Evolutionary conservation across 116 monocot genomes (phyloP).

Genomic region (Posidonia oceanica): DNA sequence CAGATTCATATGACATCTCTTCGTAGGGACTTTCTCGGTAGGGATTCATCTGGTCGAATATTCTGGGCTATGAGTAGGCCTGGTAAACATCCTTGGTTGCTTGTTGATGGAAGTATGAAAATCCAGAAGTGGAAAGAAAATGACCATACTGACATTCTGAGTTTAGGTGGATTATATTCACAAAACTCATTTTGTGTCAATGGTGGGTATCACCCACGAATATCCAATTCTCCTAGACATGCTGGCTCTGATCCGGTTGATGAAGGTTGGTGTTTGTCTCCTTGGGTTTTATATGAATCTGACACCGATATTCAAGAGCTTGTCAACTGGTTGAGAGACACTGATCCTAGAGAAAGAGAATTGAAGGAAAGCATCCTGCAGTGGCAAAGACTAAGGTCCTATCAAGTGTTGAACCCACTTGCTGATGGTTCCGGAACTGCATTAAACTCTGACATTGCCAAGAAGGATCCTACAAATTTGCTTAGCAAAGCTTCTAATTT

Average conservation of each 20-base stretch:
- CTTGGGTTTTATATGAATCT: slow-evolving; percentile 56
- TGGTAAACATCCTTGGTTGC: slow-evolving; percentile 56
- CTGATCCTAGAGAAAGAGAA: slow-evolving; percentile 71
- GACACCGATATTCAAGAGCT: slow-evolving; percentile 62
- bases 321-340: slow-evolving; percentile 51
- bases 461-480: slow-evolving; percentile 7
- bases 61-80: slow-evolving; percentile 79
- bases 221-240: background rate
- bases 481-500: slow-evolving; percentile 43
- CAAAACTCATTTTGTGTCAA: background rate
- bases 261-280: slow-evolving; percentile 12
- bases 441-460: slow-evolving; percentile 17
- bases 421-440: slow-evolving; percentile 13
- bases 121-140: slow-evolving; percentile 5
- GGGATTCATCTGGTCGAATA: slow-evolving; percentile 68
- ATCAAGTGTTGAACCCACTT: slow-evolving; percentile 18
- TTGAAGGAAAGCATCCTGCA: slow-evolving; percentile 70
- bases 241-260: slow-evolving; percentile 10
- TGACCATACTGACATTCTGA: background rate
- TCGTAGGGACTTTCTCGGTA: slow-evolving; percentile 80
- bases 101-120: slow-evolving; percentile 52
- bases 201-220: background rate
- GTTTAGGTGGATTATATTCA: background rate
- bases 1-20: slow-evolving; percentile 55
- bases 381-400: slow-evolving; percentile 41